A percentile compares a stretch with the other conserved stretches of the same genome.
Evolutionary conservation across 2,329 filamentous ascomycete genomes (phyloP).

Genomic region (Botrytis medusae): DNA sequence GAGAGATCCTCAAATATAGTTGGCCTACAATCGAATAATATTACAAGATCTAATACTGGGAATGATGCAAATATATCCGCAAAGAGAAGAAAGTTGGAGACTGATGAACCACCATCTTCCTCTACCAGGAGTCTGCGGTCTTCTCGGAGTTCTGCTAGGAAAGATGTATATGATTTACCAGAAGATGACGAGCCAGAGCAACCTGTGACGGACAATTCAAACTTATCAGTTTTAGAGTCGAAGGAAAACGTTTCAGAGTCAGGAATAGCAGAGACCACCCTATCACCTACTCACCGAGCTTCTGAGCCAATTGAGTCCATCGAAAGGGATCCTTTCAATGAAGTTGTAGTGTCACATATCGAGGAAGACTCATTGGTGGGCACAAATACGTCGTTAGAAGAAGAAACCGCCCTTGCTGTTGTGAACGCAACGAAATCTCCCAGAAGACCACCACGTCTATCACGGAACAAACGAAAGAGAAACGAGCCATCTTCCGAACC

Average conservation of each 20-base stretch:
- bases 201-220: neutral
- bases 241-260: neutral
- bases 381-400: neutral
- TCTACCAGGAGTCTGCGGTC: constrained; percentile 35
- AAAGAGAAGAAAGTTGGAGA: constrained; percentile 38
- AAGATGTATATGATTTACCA: constrained; percentile 31
- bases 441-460: constrained; percentile 12
- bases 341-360: neutral
- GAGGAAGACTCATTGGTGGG: neutral
- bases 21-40: constrained; percentile 8
- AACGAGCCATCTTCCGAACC: constrained; percentile 16
- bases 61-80: constrained; percentile 40
- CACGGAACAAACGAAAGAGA: constrained; percentile 34
- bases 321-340: neutral
- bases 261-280: neutral
- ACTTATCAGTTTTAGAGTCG: neutral
- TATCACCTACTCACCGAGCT: neutral
- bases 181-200: constrained; percentile 27
- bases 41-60: constrained; percentile 24
- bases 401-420: neutral
- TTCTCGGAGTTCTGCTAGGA: constrained; percentile 28
- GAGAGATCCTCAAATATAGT: constrained; percentile 9
- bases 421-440: neutral
- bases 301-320: constrained; percentile 11
- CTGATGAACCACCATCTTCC: constrained; percentile 28